Evolutionary conservation across 1,139 yeast genomes (phyloP), one percentile per base, ranked within the genome.

Genomic region (Blastobotrys raffinosifermentans): DNA sequence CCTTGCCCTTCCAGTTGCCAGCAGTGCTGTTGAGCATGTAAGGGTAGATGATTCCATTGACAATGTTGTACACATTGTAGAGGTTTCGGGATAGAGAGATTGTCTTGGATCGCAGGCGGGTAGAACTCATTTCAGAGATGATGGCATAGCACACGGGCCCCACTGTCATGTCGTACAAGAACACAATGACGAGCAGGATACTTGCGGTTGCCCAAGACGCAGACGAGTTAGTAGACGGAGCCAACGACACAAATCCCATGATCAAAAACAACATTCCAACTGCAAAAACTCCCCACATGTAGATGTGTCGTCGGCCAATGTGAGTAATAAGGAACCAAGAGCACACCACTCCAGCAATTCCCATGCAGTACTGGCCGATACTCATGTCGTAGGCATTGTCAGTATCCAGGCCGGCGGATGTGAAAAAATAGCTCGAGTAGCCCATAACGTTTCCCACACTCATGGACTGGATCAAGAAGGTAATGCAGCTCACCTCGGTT

Each of bases 91-190:
- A 73, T 45, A 75, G 53, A 47, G 69, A 70, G 39, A 76, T 68
- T 3, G 79, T 66, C 53, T 73, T 73, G 18, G 73, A 64, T 58
- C 80, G 68, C 45, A 77, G 60, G 48, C 69, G 67, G 2, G 75
- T 57, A 2, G 79, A 66, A 2, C 80, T 74, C 23, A 74, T 55
- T 51, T 77, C 82, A 1, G 77, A 69, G 31, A 73, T 75, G 39
- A 75, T 57, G 51, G 74, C 66, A 57, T 72, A 77, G 45, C 71
- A 63, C 36, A 74, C 61, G 4, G 81, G 80, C 13, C 82, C 82
- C 34, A 75, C 64, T 4, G 77, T 60, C 38, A 66, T 51, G 43
- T 73, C 75, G 51, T 73, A 77, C 17, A 73, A 37, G 32, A 48
- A 43, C 1, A 49, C 64, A 37, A 66, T 49, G 2, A 54, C 36